phyloP scores from a whole-genome alignment of 495 filamentous ascomycete genomes.

The Xylaria curta region DNA sequence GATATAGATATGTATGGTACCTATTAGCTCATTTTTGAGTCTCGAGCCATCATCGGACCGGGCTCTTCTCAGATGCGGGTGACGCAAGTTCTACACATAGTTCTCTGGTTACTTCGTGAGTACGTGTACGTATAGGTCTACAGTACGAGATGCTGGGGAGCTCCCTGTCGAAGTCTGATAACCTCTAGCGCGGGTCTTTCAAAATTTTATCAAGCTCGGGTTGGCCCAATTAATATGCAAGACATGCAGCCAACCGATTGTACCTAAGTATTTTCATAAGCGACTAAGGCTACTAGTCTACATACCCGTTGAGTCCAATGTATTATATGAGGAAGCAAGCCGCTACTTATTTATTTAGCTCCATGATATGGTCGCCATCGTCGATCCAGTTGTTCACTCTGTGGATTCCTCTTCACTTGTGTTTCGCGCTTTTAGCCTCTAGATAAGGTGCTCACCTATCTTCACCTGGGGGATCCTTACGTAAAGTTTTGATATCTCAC shows the following conservation, averaged over 20 bases:
- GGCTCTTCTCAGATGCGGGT: slow-evolving; percentile 10
- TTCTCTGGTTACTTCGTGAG: background rate
- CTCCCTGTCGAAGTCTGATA: slow-evolving; percentile 2
- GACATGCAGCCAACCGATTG: background rate
- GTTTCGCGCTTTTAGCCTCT: background rate
- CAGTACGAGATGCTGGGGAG: slow-evolving; percentile 3
- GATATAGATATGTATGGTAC: slow-evolving; percentile 1
- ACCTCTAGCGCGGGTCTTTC: slow-evolving; percentile 18
- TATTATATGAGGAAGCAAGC: slow-evolving; percentile 11
- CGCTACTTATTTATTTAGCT: slow-evolving; percentile 7
- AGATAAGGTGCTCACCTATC: background rate
- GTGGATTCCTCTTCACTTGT: slow-evolving; percentile 9
- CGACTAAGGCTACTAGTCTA: slow-evolving; percentile 2
- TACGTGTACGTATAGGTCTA: background rate
- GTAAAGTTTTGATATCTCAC: slow-evolving; percentile 2
- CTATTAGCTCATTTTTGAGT: background rate
- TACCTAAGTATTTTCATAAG: background rate
- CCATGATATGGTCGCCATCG: background rate
- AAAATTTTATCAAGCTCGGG: slow-evolving; percentile 24
- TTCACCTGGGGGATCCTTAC: background rate
- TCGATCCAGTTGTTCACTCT: slow-evolving; percentile 11
- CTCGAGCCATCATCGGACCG: slow-evolving; percentile 11
- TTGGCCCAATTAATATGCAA: slow-evolving; percentile 15
- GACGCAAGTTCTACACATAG: slow-evolving; percentile 16
- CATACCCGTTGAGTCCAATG: background rate